A percentile compares a stretch with the other conserved stretches of the same genome.
Conservation (phyloP, 352 stramenopile species). For the Pythium myriotylum region DNA sequence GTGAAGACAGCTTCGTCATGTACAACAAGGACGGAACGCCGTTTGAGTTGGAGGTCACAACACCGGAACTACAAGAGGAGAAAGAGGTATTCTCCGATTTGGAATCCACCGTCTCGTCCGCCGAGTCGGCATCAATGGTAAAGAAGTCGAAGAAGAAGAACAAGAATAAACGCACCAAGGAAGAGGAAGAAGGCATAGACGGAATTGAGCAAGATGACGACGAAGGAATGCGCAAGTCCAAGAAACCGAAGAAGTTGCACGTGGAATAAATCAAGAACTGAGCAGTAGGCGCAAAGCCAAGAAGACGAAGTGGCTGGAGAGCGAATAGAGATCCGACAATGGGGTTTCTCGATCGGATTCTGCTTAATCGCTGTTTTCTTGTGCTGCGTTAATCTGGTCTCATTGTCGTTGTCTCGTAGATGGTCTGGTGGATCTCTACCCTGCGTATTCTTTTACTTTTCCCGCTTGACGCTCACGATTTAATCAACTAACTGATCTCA, state of each 20-base stretch:
- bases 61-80: background rate
- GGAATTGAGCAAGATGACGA: slow-evolving; percentile 8
- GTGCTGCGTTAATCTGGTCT: too few species aligned
- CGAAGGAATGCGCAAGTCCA: slow-evolving; percentile 21
- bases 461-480: too few species aligned
- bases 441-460: too few species aligned
- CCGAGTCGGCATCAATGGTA: slow-evolving; percentile 8
- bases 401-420: too few species aligned
- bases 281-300: too few species aligned
- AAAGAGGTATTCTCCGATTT: background rate
- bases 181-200: slow-evolving; percentile 19
- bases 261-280: slow-evolving; percentile 11
- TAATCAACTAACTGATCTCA: too few species aligned
- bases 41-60: slow-evolving; percentile 9
- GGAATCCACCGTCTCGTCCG: slow-evolving; percentile 18
- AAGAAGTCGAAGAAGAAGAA: slow-evolving; percentile 34
- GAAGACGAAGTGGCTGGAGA: too few species aligned
- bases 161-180: slow-evolving; percentile 29
- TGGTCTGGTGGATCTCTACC: too few species aligned
- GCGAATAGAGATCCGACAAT: too few species aligned
- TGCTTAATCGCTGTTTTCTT: too few species aligned
- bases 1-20: slow-evolving; percentile 90
- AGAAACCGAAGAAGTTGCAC: slow-evolving; percentile 29
- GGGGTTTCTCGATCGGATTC: too few species aligned
- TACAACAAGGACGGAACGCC: slow-evolving; percentile 37